Base-by-base conservation (phyloP, 2,329 filamentous ascomycete genomes). In the Apiospora saccharicola region DNA sequence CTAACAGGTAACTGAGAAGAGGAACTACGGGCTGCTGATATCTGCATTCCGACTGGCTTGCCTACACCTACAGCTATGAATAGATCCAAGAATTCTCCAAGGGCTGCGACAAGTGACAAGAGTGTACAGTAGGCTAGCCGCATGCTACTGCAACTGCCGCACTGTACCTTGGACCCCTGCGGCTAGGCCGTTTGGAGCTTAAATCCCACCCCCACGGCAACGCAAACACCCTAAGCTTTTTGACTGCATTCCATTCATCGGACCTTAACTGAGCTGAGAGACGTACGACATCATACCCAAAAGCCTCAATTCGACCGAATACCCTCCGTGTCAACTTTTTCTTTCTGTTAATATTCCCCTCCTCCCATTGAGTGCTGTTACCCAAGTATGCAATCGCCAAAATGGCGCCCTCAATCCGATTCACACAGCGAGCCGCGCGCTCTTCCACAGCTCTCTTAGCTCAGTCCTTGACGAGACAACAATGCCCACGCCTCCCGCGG, bases 391-490 rank as follows among this genome's bases (percentile, higher is more conserved):
- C 68, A 57, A 70, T 41, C 68, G 68, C 68, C 49, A 26, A 14
- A 24, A 70, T 70, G 68, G 47, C 68, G 26, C 57, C 68, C 68
- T 53, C 68, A 24, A 24, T 53, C 47, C 68, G 47, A 70, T 30
- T 70, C 46, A 53, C 68, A 70, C 68, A 70, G 68, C 68, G 68
- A 41, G 34, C 47, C 19, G 49, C 19, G 47, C 68, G 68, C 68
- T 53, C 47, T 43, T 68, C 67, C 57, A 22, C 67, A 26, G 43
- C 67, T 5, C 13, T 49, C 26, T 12, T 49, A 49, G 44, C 67
- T 49, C 43, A 47, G 16, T 24, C 26, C 67, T 70, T 51, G 46
- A 51, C 68, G 68, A 51, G 46, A 51, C 46, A 47, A 16, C 68
- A 41, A 26, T 44, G 30, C 46, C 47, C 34, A 43, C 37, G 47